These are phyloP conservation scores for Biscutella auriculata DNA, from an alignment of 441 rosid species.

Conservation along the genomic window DNA sequence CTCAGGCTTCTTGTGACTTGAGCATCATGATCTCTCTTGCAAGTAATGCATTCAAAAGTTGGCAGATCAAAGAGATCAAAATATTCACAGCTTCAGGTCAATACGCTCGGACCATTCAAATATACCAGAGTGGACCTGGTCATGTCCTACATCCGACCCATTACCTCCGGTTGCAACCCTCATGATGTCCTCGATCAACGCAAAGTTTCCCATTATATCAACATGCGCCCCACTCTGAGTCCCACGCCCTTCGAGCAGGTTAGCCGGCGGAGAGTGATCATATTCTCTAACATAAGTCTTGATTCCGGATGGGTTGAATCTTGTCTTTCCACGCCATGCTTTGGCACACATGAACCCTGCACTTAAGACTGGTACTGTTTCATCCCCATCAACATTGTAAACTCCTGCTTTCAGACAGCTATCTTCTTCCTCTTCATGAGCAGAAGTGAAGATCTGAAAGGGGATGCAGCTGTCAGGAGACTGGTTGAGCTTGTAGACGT, in stretches of 20 bases:
- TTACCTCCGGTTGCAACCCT: slow-evolving; percentile 86
- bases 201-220: slow-evolving; percentile 96
- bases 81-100: slow-evolving; percentile 42
- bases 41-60: slow-evolving; percentile 8
- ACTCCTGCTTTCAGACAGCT: slow-evolving; percentile 78
- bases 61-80: neutral
- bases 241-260: slow-evolving; percentile 81
- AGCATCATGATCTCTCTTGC: slow-evolving; percentile 1
- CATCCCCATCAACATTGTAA: slow-evolving; percentile 80
- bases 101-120: slow-evolving; percentile 77
- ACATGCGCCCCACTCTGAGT: slow-evolving; percentile 87
- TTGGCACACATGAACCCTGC: slow-evolving; percentile 94
- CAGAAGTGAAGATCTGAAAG: slow-evolving; percentile 75
- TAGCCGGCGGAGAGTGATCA: slow-evolving; percentile 72
- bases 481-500: slow-evolving; percentile 59
- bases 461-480: slow-evolving; percentile 77
- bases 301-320: slow-evolving; percentile 84
- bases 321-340: slow-evolving; percentile 92
- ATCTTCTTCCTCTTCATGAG: slow-evolving; percentile 44
- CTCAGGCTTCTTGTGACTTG: slow-evolving; percentile 12
- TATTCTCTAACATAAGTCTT: slow-evolving; percentile 68
- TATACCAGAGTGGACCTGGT: slow-evolving; percentile 70
- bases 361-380: slow-evolving; percentile 85
- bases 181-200: slow-evolving; percentile 72
- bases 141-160: slow-evolving; percentile 71